Evolutionary conservation across 805 yeast genomes (phyloP).

Genomic region (Pichia kluyveri): DNA sequence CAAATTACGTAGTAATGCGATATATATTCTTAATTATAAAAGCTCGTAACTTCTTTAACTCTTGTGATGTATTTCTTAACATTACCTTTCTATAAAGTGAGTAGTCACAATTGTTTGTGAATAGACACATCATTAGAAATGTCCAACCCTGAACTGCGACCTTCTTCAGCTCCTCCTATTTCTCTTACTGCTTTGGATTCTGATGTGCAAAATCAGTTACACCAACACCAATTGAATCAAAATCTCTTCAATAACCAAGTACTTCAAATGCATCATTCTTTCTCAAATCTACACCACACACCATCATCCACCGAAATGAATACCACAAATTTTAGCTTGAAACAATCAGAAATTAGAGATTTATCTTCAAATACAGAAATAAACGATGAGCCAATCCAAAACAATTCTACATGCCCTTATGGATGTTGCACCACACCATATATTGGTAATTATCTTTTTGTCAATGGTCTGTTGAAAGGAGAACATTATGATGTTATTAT

Average conservation of each 20-base stretch:
- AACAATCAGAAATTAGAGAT: not conserved
- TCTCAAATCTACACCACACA: not conserved
- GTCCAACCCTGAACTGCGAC: not conserved
- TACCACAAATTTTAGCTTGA: not conserved
- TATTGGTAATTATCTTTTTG: conserved; percentile 3
- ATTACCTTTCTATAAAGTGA: not conserved
- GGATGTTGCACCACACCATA: conserved; percentile 6
- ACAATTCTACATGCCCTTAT: conserved; percentile 3
- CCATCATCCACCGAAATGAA: not conserved
- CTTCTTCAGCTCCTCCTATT: not conserved
- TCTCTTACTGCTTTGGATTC: not conserved
- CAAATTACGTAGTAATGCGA: no score
- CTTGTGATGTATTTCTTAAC: no score
- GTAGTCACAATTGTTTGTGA: not conserved
- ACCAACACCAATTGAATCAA: conserved; percentile 30
- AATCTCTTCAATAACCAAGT: conserved; percentile 34
- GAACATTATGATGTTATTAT: conserved; percentile 40
- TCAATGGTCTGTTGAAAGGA: conserved; percentile 34
- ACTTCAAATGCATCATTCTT: conserved; percentile 29
- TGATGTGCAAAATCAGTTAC: not conserved
- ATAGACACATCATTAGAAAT: not conserved
- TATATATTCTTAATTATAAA: no score
- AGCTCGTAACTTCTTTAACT: no score
- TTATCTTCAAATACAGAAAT: not conserved
- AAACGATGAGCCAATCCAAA: not conserved